Evolutionary conservation across 1,284 basidiomycete species (phyloP).

Genomic region (Agroathelia rolfsii): DNA sequence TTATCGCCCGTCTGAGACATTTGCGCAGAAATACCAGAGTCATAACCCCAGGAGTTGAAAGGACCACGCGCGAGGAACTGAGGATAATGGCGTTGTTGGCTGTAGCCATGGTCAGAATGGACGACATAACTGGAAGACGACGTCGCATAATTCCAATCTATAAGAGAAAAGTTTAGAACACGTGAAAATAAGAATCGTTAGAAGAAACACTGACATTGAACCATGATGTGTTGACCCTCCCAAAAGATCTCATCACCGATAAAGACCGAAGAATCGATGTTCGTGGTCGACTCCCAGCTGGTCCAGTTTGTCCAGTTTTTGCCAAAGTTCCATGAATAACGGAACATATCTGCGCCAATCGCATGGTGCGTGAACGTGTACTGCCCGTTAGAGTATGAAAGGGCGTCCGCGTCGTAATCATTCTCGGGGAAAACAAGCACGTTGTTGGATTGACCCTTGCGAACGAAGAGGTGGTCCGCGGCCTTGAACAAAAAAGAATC

Average conservation of each 20-base stretch:
- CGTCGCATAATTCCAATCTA: conserved; percentile 68
- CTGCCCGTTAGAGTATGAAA: conserved; percentile 48
- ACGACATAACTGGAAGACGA: conserved; percentile 56
- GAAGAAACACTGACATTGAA: conserved; percentile 58
- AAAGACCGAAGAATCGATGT: conserved; percentile 52
- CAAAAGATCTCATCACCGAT: conserved; percentile 54
- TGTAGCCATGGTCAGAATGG: conserved; percentile 67
- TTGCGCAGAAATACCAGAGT: conserved; percentile 62
- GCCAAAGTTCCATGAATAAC: conserved; percentile 83
- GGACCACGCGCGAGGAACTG: conserved; percentile 79
- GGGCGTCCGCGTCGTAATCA: conserved; percentile 63
- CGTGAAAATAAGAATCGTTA: conserved; percentile 1
- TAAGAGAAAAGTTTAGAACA: conserved; percentile 6
- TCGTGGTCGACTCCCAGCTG: conserved; percentile 64
- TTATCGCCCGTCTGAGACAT: conserved; percentile 57
- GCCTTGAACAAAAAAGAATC: conserved; percentile 26
- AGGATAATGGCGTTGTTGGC: conserved; percentile 64
- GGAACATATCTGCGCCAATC: conserved; percentile 77
- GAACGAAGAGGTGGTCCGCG: conserved; percentile 66
- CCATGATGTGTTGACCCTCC: conserved; percentile 75
- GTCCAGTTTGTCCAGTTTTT: conserved; percentile 75
- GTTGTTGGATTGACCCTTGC: conserved; percentile 68
- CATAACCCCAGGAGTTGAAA: conserved; percentile 88
- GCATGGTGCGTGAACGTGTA: conserved; percentile 77
- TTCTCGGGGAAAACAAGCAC: conserved; percentile 74